Evolutionary conservation across 2,329 filamentous ascomycete genomes (phyloP), one percentile per base, ranked within the genome.

Genomic region (Calonectria naviculata): DNA sequence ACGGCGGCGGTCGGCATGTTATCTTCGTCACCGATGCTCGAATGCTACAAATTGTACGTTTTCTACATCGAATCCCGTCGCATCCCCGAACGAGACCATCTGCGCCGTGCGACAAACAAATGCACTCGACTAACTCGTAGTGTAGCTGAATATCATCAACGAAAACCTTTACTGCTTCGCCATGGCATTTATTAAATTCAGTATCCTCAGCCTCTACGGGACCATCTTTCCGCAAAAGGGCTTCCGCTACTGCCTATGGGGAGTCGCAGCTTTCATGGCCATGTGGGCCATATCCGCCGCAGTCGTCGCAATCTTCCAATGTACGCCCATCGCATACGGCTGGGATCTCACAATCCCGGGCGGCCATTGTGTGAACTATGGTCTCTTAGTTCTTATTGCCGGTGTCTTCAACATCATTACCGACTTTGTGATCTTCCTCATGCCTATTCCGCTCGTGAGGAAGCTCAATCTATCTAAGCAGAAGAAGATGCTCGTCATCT

Each of bases 371-470:
- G 56, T 61, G 15, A 61, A 61, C 15, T 61, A 61, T 10, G 56
- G 56, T 10, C 56, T 61, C 24, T 17, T 61, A 26, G 56, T 61
- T 29, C 26, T 61, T 26, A 61, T 61, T 42, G 56, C 56, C 8
- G 56, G 56, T 13, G 28, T 61, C 19, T 61, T 61, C 17, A 61
- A 61, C 56, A 61, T 61, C 56, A 61, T 61, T 21, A 61, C 56
- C 56, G 56, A 61, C 17, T 44, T 61, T 44, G 56, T 61, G 24
- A 61, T 61, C 26, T 61, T 61, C 36, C 24, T 44, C 7, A 61
- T 61, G 56, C 56, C 56, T 10, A 61, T 61, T 19, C 56, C 56
- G 36, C 38, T 61, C 3, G 56, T 61, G 12, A 6, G 56, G 31
- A 44, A 42, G 19, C 56, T 61, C 36, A 61, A 61, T 38, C 26